A percentile compares a stretch with the other conserved stretches of the same genome.
Evolutionary conservation across 371 early-diverging fungal species (phyloP).

Genomic region (Blastocladiella emersonii): DNA sequence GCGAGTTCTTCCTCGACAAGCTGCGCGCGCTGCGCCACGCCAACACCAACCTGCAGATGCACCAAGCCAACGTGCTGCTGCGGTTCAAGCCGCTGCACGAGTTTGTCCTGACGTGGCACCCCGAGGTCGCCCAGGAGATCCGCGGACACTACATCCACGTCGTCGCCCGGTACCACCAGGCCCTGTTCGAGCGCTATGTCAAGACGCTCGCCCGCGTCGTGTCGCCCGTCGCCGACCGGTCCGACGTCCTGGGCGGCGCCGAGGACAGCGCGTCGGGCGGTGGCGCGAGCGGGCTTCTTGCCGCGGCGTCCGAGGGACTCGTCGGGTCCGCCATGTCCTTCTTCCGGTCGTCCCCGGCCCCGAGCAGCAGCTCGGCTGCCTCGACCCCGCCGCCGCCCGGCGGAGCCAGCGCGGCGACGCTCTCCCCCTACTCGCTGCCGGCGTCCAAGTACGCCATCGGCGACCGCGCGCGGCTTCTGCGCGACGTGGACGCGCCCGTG

Average conservation of each 20-base stretch:
- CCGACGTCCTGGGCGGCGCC: conserved; percentile 68
- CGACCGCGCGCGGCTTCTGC: conserved; percentile 51
- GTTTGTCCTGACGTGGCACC: conserved; percentile 72
- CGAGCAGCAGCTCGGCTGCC: too few relatives aligned
- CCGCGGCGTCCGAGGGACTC: conserved; percentile 7
- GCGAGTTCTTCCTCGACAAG: conserved; percentile 67
- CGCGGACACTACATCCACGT: conserved; percentile 68
- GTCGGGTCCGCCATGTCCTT: not conserved
- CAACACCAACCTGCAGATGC: conserved; percentile 77
- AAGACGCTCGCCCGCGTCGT: conserved; percentile 57
- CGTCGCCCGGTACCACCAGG: conserved; percentile 64
- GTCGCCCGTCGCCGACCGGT: conserved; percentile 53
- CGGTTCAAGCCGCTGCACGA: conserved; percentile 75
- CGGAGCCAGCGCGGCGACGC: too few relatives aligned
- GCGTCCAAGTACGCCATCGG: conserved; percentile 29
- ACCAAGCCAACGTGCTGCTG: conserved; percentile 73
- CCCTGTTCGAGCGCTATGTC: conserved; percentile 75
- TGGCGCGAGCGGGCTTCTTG: too few relatives aligned
- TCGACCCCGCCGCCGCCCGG: too few relatives aligned
- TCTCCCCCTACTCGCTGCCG: not conserved
- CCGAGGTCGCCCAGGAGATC: conserved; percentile 78
- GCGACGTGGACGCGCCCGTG: conserved; percentile 48
- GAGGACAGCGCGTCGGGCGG: conserved; percentile 52
- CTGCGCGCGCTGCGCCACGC: conserved; percentile 69
- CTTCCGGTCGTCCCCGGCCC: not conserved